These are phyloP conservation scores for Phyllosticta ampelicida DNA, from an alignment of 2,329 filamentous ascomycete species.

Conservation along the genomic window DNA sequence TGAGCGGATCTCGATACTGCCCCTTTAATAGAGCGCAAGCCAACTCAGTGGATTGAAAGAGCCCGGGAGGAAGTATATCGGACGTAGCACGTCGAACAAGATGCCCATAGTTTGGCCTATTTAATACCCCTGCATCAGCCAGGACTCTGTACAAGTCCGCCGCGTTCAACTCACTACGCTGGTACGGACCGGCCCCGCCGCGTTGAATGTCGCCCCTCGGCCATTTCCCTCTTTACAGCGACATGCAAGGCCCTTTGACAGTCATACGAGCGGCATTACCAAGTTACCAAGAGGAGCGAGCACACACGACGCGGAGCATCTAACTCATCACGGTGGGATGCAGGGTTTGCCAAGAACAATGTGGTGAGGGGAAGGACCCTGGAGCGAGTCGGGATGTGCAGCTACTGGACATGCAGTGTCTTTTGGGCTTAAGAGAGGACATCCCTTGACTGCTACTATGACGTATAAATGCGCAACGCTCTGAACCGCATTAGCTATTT, in stretches of 20 bases:
- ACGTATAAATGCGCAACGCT: neutral
- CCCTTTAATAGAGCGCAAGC: neutral
- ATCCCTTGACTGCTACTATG: neutral
- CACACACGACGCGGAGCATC: neutral
- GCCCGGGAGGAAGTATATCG: neutral
- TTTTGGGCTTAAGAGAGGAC: neutral
- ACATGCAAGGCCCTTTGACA: neutral
- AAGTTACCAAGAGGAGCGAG: neutral
- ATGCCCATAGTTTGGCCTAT: neutral
- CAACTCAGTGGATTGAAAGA: neutral
- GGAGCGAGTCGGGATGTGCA: neutral
- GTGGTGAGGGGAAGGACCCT: conserved; percentile 6
- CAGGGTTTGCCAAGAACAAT: neutral
- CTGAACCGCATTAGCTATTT: neutral
- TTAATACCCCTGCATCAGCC: neutral
- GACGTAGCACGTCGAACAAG: neutral
- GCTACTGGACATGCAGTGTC: neutral
- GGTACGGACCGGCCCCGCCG: neutral
- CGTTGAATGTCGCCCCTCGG: neutral
- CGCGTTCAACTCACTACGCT: neutral
- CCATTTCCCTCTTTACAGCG: neutral
- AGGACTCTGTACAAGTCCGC: neutral
- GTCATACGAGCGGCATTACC: neutral
- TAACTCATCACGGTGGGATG: neutral
- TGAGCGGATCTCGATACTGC: neutral